A percentile compares a stretch with the other conserved stretches of the same genome.
Evolutionary conservation across 2,329 filamentous ascomycete genomes (phyloP).

Genomic region (Colletotrichum echinochloae): DNA sequence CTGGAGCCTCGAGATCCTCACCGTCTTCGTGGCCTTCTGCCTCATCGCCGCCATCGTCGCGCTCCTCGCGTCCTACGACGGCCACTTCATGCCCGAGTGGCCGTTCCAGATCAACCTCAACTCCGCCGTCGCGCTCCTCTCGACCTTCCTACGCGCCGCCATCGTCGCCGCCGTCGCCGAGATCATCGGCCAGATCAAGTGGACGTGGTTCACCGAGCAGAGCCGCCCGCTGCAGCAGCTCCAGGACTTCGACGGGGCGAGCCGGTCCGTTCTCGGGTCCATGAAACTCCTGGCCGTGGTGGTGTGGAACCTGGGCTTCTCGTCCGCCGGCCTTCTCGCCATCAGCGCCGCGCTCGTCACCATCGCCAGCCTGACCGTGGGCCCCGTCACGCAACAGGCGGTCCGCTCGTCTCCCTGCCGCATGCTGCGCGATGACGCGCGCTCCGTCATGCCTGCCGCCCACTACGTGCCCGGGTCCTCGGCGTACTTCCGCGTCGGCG

Average conservation of each 20-base stretch:
- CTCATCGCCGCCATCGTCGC: constrained; percentile 29
- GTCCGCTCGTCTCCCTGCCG: constrained; percentile 42
- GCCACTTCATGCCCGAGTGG: constrained; percentile 42
- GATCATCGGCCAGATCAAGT: constrained; percentile 50
- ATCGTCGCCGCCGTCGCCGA: constrained; percentile 47
- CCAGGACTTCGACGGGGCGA: constrained; percentile 48
- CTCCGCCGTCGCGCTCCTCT: constrained; percentile 42
- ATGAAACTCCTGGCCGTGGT: constrained; percentile 42
- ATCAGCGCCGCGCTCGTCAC: constrained; percentile 43
- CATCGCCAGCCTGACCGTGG: constrained; percentile 46
- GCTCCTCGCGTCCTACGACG: constrained; percentile 28
- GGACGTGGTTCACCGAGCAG: constrained; percentile 48
- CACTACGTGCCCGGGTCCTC: constrained; percentile 40
- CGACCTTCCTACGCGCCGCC: constrained; percentile 41
- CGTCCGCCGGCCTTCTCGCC: constrained; percentile 37
- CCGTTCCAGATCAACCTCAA: constrained; percentile 44
- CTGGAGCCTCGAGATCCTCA: constrained; percentile 31
- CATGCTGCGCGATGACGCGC: neutral
- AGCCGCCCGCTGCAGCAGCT: constrained; percentile 46
- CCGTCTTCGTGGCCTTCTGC: constrained; percentile 6
- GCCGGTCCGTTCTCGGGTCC: constrained; percentile 46
- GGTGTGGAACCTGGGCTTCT: constrained; percentile 29
- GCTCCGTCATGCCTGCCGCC: constrained; percentile 12
- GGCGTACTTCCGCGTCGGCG: constrained; percentile 42
- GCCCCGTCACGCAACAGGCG: constrained; percentile 49